Evolutionary conservation across 2,329 filamentous ascomycete species (phyloP).

Genomic region (Nannizziopsis arthrosporioides): DNA sequence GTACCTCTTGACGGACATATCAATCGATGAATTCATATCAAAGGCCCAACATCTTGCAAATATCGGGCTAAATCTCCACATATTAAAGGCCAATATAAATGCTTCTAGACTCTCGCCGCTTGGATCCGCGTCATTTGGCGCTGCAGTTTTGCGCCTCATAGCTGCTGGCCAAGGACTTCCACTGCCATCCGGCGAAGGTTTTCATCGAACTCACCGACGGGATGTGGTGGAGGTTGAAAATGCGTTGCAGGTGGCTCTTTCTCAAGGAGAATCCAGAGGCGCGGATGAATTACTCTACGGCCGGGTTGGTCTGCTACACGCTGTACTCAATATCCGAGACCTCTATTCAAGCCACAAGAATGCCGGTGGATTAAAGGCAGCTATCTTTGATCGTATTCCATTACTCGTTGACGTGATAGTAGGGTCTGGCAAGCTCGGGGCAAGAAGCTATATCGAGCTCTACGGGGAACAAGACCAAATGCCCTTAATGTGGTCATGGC

Average conservation of each 20-base stretch:
- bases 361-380: conserved; percentile 15
- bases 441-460: conserved; percentile 21
- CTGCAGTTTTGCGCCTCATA: conserved; percentile 22
- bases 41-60: conserved; percentile 22
- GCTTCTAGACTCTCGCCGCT: conserved; percentile 24
- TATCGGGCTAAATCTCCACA: conserved; percentile 19
- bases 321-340: conserved; percentile 26
- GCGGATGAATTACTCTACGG: conserved; percentile 32
- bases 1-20: conserved; percentile 16
- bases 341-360: conserved; percentile 19
- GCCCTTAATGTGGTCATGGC: conserved; percentile 33
- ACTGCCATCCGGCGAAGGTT: conserved; percentile 7
- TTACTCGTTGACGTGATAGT: conserved; percentile 26
- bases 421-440: conserved; percentile 24
- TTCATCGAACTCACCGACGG: conserved; percentile 17
- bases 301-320: conserved; percentile 29
- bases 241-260: conserved; percentile 22
- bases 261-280: conserved; percentile 24
- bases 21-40: conserved; percentile 12
- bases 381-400: conserved; percentile 22
- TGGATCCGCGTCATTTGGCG: conserved; percentile 23
- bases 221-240: conserved; percentile 23
- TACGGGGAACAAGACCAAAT: conserved; percentile 24
- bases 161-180: conserved; percentile 13
- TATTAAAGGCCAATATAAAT: conserved; percentile 5